Evolutionary conservation across 1,284 basidiomycete species (phyloP).

Genomic region (Leccinum solheimii): DNA sequence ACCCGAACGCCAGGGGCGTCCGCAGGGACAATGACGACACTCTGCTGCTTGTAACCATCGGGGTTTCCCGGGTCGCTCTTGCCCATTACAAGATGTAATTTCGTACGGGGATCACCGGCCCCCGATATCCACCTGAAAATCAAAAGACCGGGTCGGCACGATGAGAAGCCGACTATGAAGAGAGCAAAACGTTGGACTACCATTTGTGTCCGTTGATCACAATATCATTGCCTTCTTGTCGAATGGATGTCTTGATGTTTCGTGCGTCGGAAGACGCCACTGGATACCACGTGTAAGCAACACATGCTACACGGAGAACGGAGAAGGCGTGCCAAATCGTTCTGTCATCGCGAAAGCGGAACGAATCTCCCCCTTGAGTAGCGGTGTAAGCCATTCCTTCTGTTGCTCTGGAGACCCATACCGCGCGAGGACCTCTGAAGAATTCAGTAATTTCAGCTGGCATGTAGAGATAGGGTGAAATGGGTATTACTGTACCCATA

Average conservation of each 20-base stretch:
- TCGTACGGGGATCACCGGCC: constrained; percentile 90
- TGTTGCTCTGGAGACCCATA: constrained; percentile 92
- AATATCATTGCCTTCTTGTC: constrained; percentile 84
- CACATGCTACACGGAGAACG: not conserved
- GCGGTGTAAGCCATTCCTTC: constrained; percentile 84
- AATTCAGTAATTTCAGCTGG: constrained; percentile 1
- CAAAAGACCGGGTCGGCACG: constrained; percentile 3
- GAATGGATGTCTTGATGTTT: constrained; percentile 90
- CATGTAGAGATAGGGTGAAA: not conserved
- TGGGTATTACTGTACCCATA: constrained; percentile 65
- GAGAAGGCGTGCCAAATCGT: constrained; percentile 63
- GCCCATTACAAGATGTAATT: constrained; percentile 91
- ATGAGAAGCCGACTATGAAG: constrained; percentile 11
- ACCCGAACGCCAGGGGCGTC: constrained; percentile 87
- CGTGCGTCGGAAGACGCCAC: constrained; percentile 96
- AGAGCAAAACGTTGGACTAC: constrained; percentile 38
- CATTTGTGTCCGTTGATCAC: constrained; percentile 98
- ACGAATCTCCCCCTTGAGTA: constrained; percentile 91
- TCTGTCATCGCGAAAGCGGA: constrained; percentile 97
- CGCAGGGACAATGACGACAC: constrained; percentile 90
- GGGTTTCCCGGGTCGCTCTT: constrained; percentile 81
- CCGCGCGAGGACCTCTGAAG: constrained; percentile 88
- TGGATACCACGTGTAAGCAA: constrained; percentile 33
- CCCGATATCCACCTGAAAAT: constrained; percentile 89
- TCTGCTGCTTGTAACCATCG: constrained; percentile 82